Evolutionary conservation across 208 protist species (phyloP), one percentile per base, ranked within the genome.

Genomic region (Leishmania amazonensis): DNA sequence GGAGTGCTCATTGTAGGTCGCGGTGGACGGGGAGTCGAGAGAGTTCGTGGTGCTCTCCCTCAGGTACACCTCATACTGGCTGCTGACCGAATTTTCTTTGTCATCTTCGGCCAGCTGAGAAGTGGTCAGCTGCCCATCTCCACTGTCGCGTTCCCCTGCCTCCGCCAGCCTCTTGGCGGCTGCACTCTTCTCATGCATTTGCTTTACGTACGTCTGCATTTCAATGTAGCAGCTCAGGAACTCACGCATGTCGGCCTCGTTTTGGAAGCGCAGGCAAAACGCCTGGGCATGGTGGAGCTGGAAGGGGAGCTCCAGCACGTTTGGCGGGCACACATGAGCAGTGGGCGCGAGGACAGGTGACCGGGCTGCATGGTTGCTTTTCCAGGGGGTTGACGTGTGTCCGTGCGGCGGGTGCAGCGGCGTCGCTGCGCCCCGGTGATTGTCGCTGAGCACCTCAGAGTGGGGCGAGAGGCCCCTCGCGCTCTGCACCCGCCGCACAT

Each of bases 261-360:
- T 64, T n/a, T 49, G 38, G 45, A 86, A 86, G 19, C 78, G 83
- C n/a, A 86, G 62, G 35, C 45, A 75, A 53, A 83, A 81, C 17
- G 78, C 73, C n/a, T 70, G 38, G n/a, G 31, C 42, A 8, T 75
- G 31, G 42, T 76, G 62, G 15, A 76, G 42, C 17, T 40, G 31
- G 60, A 81, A 57, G 7, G 83, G 76, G 31, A 80, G 68, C 17
- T 78, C 72, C 58, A 75, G 49, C 19, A 77, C 71, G n/a, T 77
- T 71, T 3, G 11, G 7, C 2, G 35, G 15, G 70, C 75, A 58
- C 0, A 42, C 40, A 42, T 85, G 76, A 0, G 71, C 75, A 2
- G 65, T 35, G 6, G 76, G 28, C 21, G 76, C 49, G 3, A 75
- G 9, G 15, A 73, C 76, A 21, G 64, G 75, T 3, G 80, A 64